A percentile compares a stretch with the other conserved stretches of the same genome.
Conservation (phyloP, 2,329 filamentous ascomycete species). For the Ophiostoma sp. region DNA sequence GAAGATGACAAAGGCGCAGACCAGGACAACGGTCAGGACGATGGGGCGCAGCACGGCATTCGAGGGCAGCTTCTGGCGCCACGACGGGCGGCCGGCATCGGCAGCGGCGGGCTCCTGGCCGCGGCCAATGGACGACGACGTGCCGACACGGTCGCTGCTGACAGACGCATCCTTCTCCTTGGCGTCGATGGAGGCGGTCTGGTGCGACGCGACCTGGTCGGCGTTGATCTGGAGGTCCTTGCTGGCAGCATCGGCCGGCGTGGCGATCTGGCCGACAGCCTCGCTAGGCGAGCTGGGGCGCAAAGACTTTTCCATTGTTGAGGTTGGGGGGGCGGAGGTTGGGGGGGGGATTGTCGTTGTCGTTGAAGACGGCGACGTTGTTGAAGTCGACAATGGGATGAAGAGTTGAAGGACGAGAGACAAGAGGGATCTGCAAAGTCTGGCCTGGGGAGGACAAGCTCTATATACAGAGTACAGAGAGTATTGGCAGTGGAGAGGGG, state of each 20-base stretch:
- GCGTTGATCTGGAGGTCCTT: not conserved
- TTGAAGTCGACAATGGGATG: not conserved
- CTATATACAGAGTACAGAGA: not conserved
- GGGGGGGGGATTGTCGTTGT: not conserved
- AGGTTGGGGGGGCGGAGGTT: not conserved
- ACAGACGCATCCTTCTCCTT: not conserved
- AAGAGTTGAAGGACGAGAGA: not conserved
- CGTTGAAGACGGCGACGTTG: not conserved
- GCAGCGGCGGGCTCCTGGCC: not conserved
- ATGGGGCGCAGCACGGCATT: not conserved
- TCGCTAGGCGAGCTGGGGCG: conserved; percentile 7
- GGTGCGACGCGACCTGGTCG: not conserved
- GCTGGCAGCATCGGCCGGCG: not conserved
- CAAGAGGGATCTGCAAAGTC: not conserved
- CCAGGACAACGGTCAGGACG: not conserved
- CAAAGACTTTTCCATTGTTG: not conserved
- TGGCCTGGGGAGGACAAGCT: not conserved
- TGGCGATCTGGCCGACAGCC: not conserved
- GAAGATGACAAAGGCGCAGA: conserved; percentile 12
- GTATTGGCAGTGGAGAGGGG: not conserved
- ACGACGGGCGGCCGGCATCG: not conserved
- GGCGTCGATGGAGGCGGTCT: not conserved
- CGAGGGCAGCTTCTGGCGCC: not conserved
- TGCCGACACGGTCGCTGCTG: conserved; percentile 11
- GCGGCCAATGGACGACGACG: not conserved